Percentiles rank a stretch among this genome's conserved stretches.
Conservation (phyloP, 768 basidiomycete genomes). For the Erythrobasidium yunnanense region DNA sequence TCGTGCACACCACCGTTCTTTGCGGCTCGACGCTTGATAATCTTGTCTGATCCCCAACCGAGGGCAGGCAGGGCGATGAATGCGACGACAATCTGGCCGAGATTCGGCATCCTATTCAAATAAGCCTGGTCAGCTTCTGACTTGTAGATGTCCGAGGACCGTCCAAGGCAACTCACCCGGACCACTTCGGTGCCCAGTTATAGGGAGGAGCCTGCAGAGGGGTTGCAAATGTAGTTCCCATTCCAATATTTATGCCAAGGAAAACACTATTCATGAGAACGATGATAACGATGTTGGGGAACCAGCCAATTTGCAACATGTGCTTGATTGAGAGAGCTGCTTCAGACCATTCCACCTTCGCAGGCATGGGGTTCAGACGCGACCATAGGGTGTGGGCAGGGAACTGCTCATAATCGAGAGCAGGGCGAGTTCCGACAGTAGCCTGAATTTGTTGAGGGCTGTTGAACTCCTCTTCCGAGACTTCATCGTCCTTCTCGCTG, state of each 20-base stretch:
- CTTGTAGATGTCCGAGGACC: too few species aligned
- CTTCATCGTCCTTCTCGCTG: background rate
- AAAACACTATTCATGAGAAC: background rate
- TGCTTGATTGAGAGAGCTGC: background rate
- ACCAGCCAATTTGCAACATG: background rate
- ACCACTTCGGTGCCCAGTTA: background rate
- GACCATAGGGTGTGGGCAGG: background rate
- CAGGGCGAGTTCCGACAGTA: background rate
- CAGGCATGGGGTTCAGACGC: background rate
- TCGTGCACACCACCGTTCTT: background rate
- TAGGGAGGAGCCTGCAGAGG: background rate
- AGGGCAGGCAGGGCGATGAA: background rate
- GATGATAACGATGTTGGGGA: background rate
- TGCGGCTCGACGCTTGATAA: background rate
- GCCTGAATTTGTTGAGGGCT: background rate
- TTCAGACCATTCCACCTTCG: background rate
- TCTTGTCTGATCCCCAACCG: background rate
- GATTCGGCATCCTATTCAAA: background rate
- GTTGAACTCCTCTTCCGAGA: too few species aligned
- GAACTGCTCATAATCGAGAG: background rate
- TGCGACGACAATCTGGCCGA: background rate
- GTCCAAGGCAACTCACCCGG: too few species aligned
- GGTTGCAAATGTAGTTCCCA: background rate
- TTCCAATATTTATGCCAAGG: background rate
- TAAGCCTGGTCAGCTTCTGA: too few species aligned